These are phyloP conservation scores for Macrolepiota dolichaula DNA, from an alignment of 768 basidiomycete species.

Conservation along the genomic window DNA sequence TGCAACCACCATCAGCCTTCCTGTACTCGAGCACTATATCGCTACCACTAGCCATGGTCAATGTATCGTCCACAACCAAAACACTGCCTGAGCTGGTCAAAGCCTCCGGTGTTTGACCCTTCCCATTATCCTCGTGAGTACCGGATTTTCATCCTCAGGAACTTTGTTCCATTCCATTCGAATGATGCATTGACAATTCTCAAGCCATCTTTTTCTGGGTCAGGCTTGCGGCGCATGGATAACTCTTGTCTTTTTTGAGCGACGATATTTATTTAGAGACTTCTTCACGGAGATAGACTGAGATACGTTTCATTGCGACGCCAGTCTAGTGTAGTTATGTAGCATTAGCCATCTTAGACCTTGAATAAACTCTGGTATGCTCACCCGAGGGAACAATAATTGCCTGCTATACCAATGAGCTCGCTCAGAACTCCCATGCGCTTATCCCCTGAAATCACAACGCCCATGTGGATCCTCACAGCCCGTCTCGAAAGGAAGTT, in stretches of 20 bases:
- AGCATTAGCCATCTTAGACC: background rate
- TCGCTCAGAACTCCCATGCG: conserved; percentile 76
- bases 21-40: conserved; percentile 12
- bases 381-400: conserved; percentile 48
- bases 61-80: background rate
- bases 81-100: background rate
- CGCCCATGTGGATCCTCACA: conserved; percentile 56
- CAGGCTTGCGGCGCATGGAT: conserved; percentile 22
- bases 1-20: conserved; percentile 5
- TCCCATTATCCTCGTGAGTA: background rate
- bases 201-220: conserved; percentile 36
- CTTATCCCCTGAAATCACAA: conserved; percentile 53
- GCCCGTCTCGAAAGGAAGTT: too few species aligned
- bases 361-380: background rate
- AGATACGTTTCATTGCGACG: conserved; percentile 65
- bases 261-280: conserved; percentile 63
- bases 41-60: background rate
- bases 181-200: too few species aligned
- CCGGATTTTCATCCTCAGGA: conserved; percentile 23
- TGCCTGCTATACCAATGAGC: conserved; percentile 59
- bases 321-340: conserved; percentile 35
- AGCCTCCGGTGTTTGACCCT: conserved; percentile 10
- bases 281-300: conserved; percentile 64
- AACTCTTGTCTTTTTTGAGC: conserved; percentile 39
- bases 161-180: conserved; percentile 64